Evolutionary conservation across 805 yeast species (phyloP), one percentile per base, ranked within the genome.

Genomic region (Cyberlindnera mycetangii): DNA sequence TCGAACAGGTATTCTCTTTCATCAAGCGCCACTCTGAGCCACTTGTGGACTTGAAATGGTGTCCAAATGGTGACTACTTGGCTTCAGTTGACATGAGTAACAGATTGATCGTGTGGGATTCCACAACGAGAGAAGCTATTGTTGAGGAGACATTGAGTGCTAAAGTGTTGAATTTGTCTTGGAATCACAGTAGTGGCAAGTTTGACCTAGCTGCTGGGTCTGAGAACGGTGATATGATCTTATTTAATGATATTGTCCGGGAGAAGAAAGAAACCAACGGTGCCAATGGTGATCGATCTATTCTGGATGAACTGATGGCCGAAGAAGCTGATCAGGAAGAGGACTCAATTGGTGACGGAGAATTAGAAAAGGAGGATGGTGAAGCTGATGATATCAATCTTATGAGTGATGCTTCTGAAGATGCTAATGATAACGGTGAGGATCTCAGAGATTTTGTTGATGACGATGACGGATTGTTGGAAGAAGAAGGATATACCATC

Each of bases 1-100:
- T 50, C 33, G 12, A 30, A 11, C 40, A 51, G 15, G 22, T 25
- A 5, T 54, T 41, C 35, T 35, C 57, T 4, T 58, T 58, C 14
- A 52, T 55, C 15, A 61, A 59, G 31, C 61, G 61, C 31, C 53
- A 60, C 12, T 39, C 58, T 12, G 57, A 54, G 21, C 52, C 60
- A 1, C 43, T 68, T n/a, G 45, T 54, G 4, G 54, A 51, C 44
- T 55, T 85, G 38, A 66, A 71, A 41, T 75, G 86, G 69, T 81
- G 86, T 16, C 81, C 86, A 1, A 71, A 76, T 52, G 85, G 85
- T 22, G 69, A 71, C 2, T 73, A 68, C 49, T 43, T 89, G 2
- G 92, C 90, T 0, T 71, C 81, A 7, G 69, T 78, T 14, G 80
- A 76, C 40, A 51, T 71, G n/a, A 77, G 74, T 42, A 75, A 76